These are phyloP conservation scores for Boechera retrofracta DNA, from an alignment of 345 rosid genomes.

Conservation along the genomic window DNA sequence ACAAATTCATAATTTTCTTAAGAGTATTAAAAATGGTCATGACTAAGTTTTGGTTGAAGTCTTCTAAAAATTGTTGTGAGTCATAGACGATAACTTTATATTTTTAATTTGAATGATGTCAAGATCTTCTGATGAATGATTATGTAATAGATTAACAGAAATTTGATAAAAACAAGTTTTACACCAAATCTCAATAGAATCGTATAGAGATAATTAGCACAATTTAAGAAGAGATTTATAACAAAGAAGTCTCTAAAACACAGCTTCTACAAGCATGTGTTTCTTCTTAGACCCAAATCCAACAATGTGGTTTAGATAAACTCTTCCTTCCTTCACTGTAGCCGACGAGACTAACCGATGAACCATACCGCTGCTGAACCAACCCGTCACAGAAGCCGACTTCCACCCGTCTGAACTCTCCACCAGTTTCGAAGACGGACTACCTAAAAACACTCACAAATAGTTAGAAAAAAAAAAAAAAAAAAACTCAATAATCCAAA, in stretches of 20 bases:
- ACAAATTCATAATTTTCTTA: no score
- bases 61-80: neutral
- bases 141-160: neutral
- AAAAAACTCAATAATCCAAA: neutral
- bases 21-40: no score
- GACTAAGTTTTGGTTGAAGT: neutral
- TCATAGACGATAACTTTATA: neutral
- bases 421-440: conserved; percentile 64
- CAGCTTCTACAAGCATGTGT: conserved; percentile 83
- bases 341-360: conserved; percentile 86
- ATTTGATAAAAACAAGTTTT: conserved; percentile 25
- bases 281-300: conserved; percentile 83
- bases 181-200: conserved; percentile 23
- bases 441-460: conserved; percentile 48
- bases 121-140: conserved; percentile 15
- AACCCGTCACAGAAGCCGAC: conserved; percentile 66
- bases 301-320: conserved; percentile 72
- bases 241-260: conserved; percentile 45
- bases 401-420: conserved; percentile 88
- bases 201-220: conserved; percentile 22
- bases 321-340: conserved; percentile 79
- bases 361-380: conserved; percentile 66
- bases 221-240: conserved; percentile 10
- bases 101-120: conserved; percentile 5
- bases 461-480: neutral